These are phyloP conservation scores for Pouteria campechiana DNA, from an alignment of 179 eudicot species.

Conservation along the genomic window DNA sequence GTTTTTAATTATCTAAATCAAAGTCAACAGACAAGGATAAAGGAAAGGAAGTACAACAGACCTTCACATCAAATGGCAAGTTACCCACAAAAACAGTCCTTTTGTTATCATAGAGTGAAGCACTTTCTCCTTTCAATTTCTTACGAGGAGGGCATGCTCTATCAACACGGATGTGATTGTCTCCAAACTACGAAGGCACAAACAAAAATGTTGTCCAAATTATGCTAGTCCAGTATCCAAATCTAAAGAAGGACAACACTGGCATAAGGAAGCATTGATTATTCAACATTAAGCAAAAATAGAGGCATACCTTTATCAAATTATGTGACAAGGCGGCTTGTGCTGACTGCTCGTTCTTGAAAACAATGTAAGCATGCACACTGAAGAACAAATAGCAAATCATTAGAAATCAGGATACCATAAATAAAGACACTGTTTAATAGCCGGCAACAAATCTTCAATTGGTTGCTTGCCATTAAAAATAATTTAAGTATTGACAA, in stretches of 20 bases:
- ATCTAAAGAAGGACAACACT: neutral
- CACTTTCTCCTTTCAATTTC: constrained; percentile 75
- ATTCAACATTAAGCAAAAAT: neutral
- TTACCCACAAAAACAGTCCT: constrained; percentile 86
- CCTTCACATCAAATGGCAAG: constrained; percentile 98
- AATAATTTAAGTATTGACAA: too few relatives aligned
- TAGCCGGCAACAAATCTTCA: too few relatives aligned
- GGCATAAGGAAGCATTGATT: too few relatives aligned
- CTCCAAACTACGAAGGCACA: constrained; percentile 59
- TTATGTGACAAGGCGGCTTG: constrained; percentile 80
- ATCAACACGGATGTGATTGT: constrained; percentile 89
- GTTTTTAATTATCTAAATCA: neutral
- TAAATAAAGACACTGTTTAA: too few relatives aligned
- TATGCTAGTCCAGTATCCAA: neutral
- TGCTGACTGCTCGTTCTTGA: constrained; percentile 68
- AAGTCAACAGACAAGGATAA: neutral
- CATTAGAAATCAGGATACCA: too few relatives aligned
- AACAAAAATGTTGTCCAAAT: neutral
- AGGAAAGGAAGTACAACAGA: constrained; percentile 6
- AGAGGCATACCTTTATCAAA: constrained; percentile 73
- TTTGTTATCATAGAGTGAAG: constrained; percentile 63
- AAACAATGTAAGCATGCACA: constrained; percentile 82
- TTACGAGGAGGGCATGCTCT: constrained; percentile 99
- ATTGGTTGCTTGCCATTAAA: too few relatives aligned
- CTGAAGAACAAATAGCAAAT: constrained; percentile 42